Percentiles rank a stretch among this genome's conserved stretches.
Conservation (phyloP, 306 rosid genomes). For the Luffa acutangula region DNA sequence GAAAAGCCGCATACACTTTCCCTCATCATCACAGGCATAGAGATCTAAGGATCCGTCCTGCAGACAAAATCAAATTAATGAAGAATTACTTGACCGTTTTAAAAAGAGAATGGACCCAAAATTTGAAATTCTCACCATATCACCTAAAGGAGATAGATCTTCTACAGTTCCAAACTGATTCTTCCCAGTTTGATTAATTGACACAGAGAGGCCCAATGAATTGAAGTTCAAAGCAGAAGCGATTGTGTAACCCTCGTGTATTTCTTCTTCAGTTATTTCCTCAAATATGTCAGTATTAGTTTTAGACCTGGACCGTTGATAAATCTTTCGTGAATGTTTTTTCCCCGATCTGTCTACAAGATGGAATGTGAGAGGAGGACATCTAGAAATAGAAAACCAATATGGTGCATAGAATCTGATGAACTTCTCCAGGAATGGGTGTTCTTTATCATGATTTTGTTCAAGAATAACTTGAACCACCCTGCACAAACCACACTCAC, state of each 20-base stretch:
- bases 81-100: background rate
- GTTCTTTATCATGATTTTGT: conserved; percentile 52
- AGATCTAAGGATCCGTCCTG: conserved; percentile 92
- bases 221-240: conserved; percentile 79
- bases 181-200: conserved; percentile 48
- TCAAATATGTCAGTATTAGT: conserved; percentile 43
- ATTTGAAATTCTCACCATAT: conserved; percentile 46
- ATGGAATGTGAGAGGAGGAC: conserved; percentile 77
- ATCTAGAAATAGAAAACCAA: conserved; percentile 71
- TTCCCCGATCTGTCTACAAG: conserved; percentile 55
- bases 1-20: conserved; percentile 62
- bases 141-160: conserved; percentile 81
- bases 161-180: conserved; percentile 67
- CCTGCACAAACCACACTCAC: conserved; percentile 47
- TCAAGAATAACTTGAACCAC: conserved; percentile 80
- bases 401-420: conserved; percentile 81
- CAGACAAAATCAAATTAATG: conserved; percentile 9
- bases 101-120: conserved; percentile 1
- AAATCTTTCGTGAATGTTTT: conserved; percentile 32
- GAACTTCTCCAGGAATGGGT: conserved; percentile 50
- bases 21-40: conserved; percentile 67
- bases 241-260: conserved; percentile 67
- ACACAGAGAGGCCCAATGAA: conserved; percentile 62
- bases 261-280: conserved; percentile 87
- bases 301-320: conserved; percentile 34